A percentile compares a stretch with the other conserved stretches of the same genome.
Conservation (phyloP, 306 rosid species). For the Cicer cuneatum region DNA sequence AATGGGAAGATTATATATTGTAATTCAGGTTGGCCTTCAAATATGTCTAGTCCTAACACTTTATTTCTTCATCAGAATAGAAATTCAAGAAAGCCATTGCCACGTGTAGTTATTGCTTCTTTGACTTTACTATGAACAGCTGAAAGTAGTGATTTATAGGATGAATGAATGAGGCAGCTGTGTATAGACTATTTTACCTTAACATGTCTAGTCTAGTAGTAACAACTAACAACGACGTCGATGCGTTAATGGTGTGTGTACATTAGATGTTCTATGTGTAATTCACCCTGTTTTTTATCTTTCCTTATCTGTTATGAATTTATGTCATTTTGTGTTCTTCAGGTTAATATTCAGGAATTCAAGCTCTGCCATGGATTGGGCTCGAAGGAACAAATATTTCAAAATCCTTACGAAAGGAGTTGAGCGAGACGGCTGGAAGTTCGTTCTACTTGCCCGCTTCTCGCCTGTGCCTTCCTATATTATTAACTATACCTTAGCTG, state of each 20-base stretch:
- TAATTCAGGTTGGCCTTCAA: constrained; percentile 14
- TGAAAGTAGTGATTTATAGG: constrained; percentile 35
- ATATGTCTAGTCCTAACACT: constrained; percentile 18
- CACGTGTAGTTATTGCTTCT: constrained; percentile 20
- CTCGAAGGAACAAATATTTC: constrained; percentile 76
- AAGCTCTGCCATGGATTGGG: constrained; percentile 84
- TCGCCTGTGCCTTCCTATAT: constrained; percentile 91
- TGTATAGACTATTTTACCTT: constrained; percentile 22
- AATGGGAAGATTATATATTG: constrained; percentile 2
- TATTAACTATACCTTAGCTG: constrained; percentile 91
- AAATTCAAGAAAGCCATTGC: constrained; percentile 13
- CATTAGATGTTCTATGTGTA: background rate
- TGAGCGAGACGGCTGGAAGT: constrained; percentile 95
- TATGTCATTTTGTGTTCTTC: constrained; percentile 29
- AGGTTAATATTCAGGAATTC: constrained; percentile 83
- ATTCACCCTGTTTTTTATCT: background rate
- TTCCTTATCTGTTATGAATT: constrained; percentile 21
- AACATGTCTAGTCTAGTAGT: constrained; percentile 8
- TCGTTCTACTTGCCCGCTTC: constrained; percentile 95
- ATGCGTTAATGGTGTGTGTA: background rate
- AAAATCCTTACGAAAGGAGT: constrained; percentile 80
- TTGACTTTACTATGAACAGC: background rate
- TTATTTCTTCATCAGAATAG: constrained; percentile 11
- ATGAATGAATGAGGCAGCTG: constrained; percentile 20
- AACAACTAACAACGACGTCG: background rate